Evolutionary conservation across 2,329 filamentous ascomycete genomes (phyloP), one percentile per base, ranked within the genome.

Genomic region (Pseudodiploospora longispora): DNA sequence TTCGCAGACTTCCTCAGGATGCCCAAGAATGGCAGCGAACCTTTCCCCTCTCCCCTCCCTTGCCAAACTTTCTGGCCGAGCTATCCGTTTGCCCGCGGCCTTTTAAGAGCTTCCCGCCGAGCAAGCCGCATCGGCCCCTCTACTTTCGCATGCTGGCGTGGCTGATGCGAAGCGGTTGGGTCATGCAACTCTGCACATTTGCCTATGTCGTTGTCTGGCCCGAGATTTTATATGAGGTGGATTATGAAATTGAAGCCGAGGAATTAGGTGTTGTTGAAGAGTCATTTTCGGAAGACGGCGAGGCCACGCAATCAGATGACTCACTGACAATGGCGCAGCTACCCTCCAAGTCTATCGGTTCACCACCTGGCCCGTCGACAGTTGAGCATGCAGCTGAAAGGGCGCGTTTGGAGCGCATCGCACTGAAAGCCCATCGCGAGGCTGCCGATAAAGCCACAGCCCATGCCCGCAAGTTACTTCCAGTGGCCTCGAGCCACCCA

Each of bases 121-220:
- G 82, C 57, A 89, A 90, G 61, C 85, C 87, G 56, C 89, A 96
- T 59, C 85, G 91, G 36, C 82, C 83, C 6, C 82, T 83, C 2
- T 98, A 96, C 62, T 83, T 97, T 63, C 79, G 87, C 31, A 95
- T 97, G 63, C 71, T 98, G 28, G 89, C 88, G 27, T 98, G 91
- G 88, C 76, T 98, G 6, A 81, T 97, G 69, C 82, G 90, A 35
- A 85, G 88, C 38, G 89, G 88, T 10, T 95, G 93, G 86, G 90
- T 96, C 1, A 95, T 87, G 1, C 90, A 96, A 61, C 75, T 98
- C 5, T 86, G 89, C 50, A 93, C 88, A 1, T 96, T 94, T 62
- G 87, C 85, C 9, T 95, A 93, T 72, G 80, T 97, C 36, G 79
- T 91, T 40, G 85, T 93, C 36, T 83, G 83, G 65, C 82, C 85